Evolutionary conservation across 768 basidiomycete species (phyloP).

Genomic region (Amanita inopinata): DNA sequence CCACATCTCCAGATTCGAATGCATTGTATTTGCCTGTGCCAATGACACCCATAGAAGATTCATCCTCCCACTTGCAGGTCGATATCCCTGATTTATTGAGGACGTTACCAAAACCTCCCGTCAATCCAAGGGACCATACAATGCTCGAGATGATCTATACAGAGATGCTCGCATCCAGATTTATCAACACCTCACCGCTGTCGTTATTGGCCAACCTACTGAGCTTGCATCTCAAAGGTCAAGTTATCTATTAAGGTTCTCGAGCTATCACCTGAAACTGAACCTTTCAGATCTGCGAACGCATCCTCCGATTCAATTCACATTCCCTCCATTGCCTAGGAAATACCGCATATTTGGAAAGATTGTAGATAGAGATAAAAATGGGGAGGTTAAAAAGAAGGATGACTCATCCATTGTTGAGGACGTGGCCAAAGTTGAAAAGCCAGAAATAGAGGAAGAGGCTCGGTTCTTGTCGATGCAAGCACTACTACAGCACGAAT

Average conservation of each 20-base stretch:
- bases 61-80: conserved; percentile 7
- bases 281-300: conserved; percentile 46
- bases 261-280: conserved; percentile 1
- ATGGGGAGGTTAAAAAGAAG: conserved; percentile 1
- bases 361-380: not conserved
- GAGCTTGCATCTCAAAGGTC: conserved; percentile 54
- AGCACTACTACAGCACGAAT: conserved; percentile 26
- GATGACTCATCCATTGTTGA: not conserved
- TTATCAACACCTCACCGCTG: conserved; percentile 58
- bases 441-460: conserved; percentile 17
- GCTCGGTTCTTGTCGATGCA: conserved; percentile 26
- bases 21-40: not conserved
- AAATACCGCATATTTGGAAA: conserved; percentile 12
- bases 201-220: conserved; percentile 50
- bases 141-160: conserved; percentile 55
- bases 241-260: conserved; percentile 12
- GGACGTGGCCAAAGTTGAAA: conserved; percentile 12
- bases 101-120: conserved; percentile 28
- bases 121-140: conserved; percentile 59
- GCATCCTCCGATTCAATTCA: conserved; percentile 50
- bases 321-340: conserved; percentile 37
- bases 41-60: not conserved
- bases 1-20: not conserved
- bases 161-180: conserved; percentile 58
- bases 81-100: conserved; percentile 23